phyloP scores from a whole-genome alignment of 441 rosid species.

The Erysimum cheiri region DNA sequence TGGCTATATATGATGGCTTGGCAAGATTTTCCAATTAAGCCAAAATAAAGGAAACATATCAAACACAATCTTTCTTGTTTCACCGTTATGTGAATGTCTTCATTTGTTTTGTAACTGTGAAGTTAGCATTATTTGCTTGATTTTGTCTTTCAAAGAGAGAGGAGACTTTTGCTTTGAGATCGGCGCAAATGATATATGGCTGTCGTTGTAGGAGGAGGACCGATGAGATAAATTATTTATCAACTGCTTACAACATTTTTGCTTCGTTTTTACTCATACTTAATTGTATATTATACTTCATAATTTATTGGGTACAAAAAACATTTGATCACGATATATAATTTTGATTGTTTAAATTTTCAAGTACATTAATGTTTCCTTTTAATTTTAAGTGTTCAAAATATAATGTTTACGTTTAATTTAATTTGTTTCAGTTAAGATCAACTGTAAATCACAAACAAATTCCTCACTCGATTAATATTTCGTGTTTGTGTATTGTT shows the following conservation, averaged over 20 bases:
- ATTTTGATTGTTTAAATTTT: too few species aligned
- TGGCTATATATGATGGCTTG: not conserved
- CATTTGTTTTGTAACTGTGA: constrained; percentile 34
- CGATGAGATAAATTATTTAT: constrained; percentile 13
- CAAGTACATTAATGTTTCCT: too few species aligned
- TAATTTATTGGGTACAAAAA: too few species aligned
- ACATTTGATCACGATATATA: too few species aligned
- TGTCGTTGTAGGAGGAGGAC: constrained; percentile 33
- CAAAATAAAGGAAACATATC: constrained; percentile 14
- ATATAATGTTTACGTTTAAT: not conserved
- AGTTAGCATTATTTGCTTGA: constrained; percentile 15
- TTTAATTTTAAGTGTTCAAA: too few species aligned
- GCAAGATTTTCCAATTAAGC: constrained; percentile 11
- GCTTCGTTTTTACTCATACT: constrained; percentile 32
- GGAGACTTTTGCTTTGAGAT: constrained; percentile 31
- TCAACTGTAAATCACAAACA: not conserved
- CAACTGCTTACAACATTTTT: constrained; percentile 26
- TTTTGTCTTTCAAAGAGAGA: constrained; percentile 21
- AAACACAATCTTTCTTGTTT: constrained; percentile 32
- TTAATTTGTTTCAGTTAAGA: not conserved
- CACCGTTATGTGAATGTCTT: constrained; percentile 34
- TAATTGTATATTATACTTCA: not conserved
- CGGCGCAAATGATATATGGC: constrained; percentile 15
- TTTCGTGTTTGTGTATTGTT: not conserved
- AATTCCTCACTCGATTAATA: not conserved